Percentiles rank a stretch among this genome's conserved stretches.
These are phyloP conservation scores for Ramalina peruviana DNA, from an alignment of 495 filamentous ascomycete species.

Conservation along the genomic window DNA sequence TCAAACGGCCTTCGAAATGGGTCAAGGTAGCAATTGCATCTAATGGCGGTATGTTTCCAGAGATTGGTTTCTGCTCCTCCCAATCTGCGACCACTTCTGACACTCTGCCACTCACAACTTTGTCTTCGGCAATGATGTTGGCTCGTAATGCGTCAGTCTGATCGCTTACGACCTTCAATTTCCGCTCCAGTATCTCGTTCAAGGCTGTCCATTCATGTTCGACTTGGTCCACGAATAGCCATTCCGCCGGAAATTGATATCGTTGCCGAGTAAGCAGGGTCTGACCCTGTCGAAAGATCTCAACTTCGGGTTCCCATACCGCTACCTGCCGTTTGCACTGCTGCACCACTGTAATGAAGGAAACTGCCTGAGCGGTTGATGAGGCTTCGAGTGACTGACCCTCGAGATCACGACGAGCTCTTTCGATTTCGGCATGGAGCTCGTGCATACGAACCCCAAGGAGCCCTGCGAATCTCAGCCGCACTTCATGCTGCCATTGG, in stretches of 20 bases:
- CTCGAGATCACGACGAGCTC: slow-evolving; percentile 77
- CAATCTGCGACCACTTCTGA: slow-evolving; percentile 66
- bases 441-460: slow-evolving; percentile 86
- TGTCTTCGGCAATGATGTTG: slow-evolving; percentile 93
- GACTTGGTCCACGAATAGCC: slow-evolving; percentile 87
- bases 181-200: slow-evolving; percentile 75
- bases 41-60: slow-evolving; percentile 78
- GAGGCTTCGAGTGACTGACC: slow-evolving; percentile 79
- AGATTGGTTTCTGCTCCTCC: slow-evolving; percentile 94
- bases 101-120: slow-evolving; percentile 76
- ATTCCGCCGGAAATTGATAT: slow-evolving; percentile 84
- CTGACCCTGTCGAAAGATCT: slow-evolving; percentile 88
- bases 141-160: slow-evolving; percentile 89
- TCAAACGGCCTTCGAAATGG: slow-evolving; percentile 70
- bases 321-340: slow-evolving; percentile 86
- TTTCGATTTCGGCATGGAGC: slow-evolving; percentile 74
- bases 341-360: slow-evolving; percentile 96
- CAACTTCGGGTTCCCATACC: slow-evolving; percentile 87
- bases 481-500: slow-evolving; percentile 97
- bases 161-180: slow-evolving; percentile 86
- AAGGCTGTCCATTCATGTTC: slow-evolving; percentile 85
- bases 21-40: slow-evolving; percentile 66
- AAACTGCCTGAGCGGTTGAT: slow-evolving; percentile 88
- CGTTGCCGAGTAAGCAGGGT: slow-evolving; percentile 77
- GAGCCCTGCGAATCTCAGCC: slow-evolving; percentile 77